These are phyloP conservation scores for Solanum clarkiae DNA, from an alignment of 257 asterid genomes.

Conservation along the genomic window DNA sequence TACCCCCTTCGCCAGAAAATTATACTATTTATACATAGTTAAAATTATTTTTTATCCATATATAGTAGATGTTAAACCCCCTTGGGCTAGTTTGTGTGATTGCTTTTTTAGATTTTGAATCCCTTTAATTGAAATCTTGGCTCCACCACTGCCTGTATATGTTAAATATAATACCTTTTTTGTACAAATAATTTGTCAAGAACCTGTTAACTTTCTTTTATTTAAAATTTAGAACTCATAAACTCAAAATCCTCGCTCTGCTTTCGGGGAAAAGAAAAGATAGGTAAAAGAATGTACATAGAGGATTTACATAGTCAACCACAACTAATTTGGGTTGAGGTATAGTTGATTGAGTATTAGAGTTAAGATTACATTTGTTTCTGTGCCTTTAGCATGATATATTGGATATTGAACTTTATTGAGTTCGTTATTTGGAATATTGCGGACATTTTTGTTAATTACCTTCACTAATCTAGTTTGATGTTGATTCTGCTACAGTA, in stretches of 20 bases:
- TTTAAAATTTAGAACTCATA: neutral
- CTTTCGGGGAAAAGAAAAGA: neutral
- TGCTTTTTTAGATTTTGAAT: no score
- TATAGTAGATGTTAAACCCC: no score
- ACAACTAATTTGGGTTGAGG: neutral
- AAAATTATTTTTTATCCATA: no score
- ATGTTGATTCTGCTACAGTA: neutral
- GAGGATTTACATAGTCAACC: neutral
- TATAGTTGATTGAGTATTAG: neutral
- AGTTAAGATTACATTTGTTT: neutral
- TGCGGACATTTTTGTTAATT: neutral
- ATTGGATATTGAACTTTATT: neutral
- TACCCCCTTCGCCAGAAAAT: no score
- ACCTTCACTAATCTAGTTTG: neutral
- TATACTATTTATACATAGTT: no score
- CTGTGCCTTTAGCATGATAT: neutral
- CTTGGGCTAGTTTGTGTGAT: no score
- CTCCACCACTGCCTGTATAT: neutral
- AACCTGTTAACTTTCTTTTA: accelerated
- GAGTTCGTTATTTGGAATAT: neutral
- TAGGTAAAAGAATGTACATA: neutral
- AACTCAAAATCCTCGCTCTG: neutral
- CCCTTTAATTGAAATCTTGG: no score
- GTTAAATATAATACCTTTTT: neutral
- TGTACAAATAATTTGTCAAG: neutral